A percentile compares a stretch with the other conserved stretches of the same genome.
phyloP scores from a whole-genome alignment of 768 basidiomycete species.

The Coprinopsis cinerea region DNA sequence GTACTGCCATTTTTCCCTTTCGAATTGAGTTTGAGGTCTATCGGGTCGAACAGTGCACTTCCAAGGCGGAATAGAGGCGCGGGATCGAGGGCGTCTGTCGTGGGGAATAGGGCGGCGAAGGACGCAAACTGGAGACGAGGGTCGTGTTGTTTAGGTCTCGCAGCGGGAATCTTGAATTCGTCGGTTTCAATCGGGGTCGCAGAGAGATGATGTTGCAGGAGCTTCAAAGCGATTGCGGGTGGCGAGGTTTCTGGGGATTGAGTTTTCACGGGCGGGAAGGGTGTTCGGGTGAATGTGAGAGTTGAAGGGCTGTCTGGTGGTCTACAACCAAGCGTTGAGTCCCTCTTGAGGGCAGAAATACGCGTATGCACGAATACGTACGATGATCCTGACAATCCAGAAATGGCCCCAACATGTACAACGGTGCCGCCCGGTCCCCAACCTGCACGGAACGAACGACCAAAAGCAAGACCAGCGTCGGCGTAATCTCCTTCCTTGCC shows the following conservation, averaged over 20 bases:
- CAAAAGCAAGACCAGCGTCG: conserved; percentile 83
- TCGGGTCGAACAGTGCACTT: conserved; percentile 79
- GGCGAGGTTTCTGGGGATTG: conserved; percentile 19
- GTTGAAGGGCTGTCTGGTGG: conserved; percentile 57
- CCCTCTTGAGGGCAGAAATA: conserved; percentile 4
- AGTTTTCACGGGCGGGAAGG: conserved; percentile 15
- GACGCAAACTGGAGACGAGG: conserved; percentile 65
- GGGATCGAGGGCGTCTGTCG: conserved; percentile 66
- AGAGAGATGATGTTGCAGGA: conserved; percentile 72
- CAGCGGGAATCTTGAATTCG: conserved; percentile 64
- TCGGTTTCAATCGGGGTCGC: conserved; percentile 68
- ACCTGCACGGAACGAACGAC: conserved; percentile 82
- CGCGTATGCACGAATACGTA: conserved; percentile 28
- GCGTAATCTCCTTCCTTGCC: conserved; percentile 60
- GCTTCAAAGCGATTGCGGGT: conserved; percentile 43
- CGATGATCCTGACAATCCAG: conserved; percentile 48
- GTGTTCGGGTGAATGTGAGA: conserved; percentile 41
- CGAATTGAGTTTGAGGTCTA: conserved; percentile 56
- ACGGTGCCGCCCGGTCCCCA: conserved; percentile 83
- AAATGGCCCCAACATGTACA: conserved; percentile 71
- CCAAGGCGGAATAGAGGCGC: conserved; percentile 86
- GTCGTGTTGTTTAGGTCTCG: conserved; percentile 44
- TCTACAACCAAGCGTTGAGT: conserved; percentile 28
- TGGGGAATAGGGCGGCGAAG: conserved; percentile 65
- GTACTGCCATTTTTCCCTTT: conserved; percentile 13